A percentile compares a stretch with the other conserved stretches of the same genome.
Evolutionary conservation across 176 grass and related monocot genomes (phyloP).

Genomic region (Echinochloa phyllopogon): DNA sequence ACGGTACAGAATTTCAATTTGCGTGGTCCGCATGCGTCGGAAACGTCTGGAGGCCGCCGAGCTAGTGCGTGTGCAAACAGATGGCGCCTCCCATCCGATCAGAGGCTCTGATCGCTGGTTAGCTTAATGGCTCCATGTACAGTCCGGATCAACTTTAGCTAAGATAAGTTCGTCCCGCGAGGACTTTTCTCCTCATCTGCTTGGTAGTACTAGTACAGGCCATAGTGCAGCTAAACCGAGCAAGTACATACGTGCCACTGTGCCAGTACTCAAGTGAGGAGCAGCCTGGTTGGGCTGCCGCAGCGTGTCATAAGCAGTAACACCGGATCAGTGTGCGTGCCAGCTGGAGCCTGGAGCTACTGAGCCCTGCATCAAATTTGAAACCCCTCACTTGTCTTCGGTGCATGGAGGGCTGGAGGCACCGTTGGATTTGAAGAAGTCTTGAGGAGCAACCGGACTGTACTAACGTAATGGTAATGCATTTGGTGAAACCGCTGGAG

Average conservation of each 20-base stretch:
- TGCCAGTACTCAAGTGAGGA: too few relatives aligned
- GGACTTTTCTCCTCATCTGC: too few relatives aligned
- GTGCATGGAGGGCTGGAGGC: too few relatives aligned
- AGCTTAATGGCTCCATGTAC: neutral
- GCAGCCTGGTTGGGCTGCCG: too few relatives aligned
- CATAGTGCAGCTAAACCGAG: too few relatives aligned
- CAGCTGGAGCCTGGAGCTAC: too few relatives aligned
- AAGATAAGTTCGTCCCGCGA: neutral
- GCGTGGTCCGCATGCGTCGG: conserved; percentile 22
- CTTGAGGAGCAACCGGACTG: neutral
- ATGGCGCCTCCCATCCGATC: neutral
- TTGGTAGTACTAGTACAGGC: too few relatives aligned
- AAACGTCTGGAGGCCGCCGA: conserved; percentile 38
- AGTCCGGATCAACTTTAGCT: neutral
- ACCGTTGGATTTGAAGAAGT: neutral
- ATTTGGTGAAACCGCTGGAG: neutral
- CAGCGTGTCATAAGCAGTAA: too few relatives aligned
- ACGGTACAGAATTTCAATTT: neutral
- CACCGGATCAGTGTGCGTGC: too few relatives aligned
- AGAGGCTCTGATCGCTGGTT: neutral
- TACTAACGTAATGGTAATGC: neutral
- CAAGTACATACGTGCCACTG: too few relatives aligned
- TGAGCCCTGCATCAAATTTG: too few relatives aligned
- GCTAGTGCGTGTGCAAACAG: neutral
- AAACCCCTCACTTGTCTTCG: too few relatives aligned